These are phyloP conservation scores for Yueomyces sinensis DNA, from an alignment of 805 yeast species.

Conservation along the genomic window DNA sequence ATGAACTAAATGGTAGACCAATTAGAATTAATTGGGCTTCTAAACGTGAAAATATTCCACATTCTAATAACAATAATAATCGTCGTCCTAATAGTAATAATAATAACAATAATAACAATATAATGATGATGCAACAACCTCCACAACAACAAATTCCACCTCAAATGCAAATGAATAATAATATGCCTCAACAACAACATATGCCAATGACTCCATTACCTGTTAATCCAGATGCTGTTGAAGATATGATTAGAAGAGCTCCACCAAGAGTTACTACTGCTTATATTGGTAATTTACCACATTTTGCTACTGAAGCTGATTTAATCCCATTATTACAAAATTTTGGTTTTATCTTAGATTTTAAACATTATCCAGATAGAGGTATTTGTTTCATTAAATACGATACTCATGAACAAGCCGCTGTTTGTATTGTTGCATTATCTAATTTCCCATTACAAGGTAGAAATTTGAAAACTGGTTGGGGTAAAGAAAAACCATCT, in stretches of 20 bases:
- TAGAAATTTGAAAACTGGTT: conserved; percentile 67
- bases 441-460: conserved; percentile 61
- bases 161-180: conserved; percentile 10
- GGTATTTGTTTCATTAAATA: conserved; percentile 85
- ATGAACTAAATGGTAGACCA: conserved; percentile 56
- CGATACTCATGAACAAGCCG: conserved; percentile 81
- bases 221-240: conserved; percentile 45
- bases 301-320: conserved; percentile 59
- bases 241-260: conserved; percentile 59
- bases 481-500: conserved; percentile 58
- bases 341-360: conserved; percentile 73
- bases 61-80: conserved; percentile 11
- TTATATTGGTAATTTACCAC: conserved; percentile 76
- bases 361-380: conserved; percentile 63
- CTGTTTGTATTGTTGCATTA: conserved; percentile 72
- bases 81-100: conserved; percentile 16
- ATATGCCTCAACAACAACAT: conserved; percentile 7
- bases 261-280: conserved; percentile 63
- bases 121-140: conserved; percentile 4
- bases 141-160: conserved; percentile 10
- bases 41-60: conserved; percentile 36
- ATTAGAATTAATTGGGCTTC: conserved; percentile 85
- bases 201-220: conserved; percentile 21
- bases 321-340: conserved; percentile 60
- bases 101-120: conserved; percentile 6